phyloP scores from a whole-genome alignment of 2,329 filamentous ascomycete species.

The Alternaria triticimaculans region DNA sequence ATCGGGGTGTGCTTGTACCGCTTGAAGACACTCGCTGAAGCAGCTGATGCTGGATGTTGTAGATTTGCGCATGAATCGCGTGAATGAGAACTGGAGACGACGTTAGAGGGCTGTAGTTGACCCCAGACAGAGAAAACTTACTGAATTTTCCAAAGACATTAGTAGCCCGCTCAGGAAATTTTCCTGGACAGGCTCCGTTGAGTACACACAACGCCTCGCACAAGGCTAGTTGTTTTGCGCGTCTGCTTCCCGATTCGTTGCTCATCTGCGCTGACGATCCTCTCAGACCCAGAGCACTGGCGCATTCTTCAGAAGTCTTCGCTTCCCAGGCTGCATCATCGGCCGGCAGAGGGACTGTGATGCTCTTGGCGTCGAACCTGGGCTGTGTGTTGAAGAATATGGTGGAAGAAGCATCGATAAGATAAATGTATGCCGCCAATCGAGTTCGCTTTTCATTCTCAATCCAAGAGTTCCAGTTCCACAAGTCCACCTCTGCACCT shows the following conservation, averaged over 20 bases:
- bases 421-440: slow-evolving; percentile 68
- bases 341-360: slow-evolving; percentile 71
- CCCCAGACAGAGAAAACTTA: slow-evolving; percentile 9
- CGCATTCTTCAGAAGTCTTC: slow-evolving; percentile 63
- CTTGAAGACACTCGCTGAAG: slow-evolving; percentile 47
- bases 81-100: slow-evolving; percentile 66
- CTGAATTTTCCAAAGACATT: slow-evolving; percentile 75
- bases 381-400: slow-evolving; percentile 75
- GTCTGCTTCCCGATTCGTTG: slow-evolving; percentile 69
- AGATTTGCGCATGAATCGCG: slow-evolving; percentile 69
- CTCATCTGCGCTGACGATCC: slow-evolving; percentile 63
- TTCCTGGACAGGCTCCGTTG: slow-evolving; percentile 63
- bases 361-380: slow-evolving; percentile 68
- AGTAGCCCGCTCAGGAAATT: slow-evolving; percentile 69
- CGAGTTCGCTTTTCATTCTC: slow-evolving; percentile 74
- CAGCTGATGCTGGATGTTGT: slow-evolving; percentile 57
- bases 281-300: slow-evolving; percentile 68
- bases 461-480: slow-evolving; percentile 72
- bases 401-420: slow-evolving; percentile 69
- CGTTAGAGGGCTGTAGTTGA: slow-evolving; percentile 11
- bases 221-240: slow-evolving; percentile 70
- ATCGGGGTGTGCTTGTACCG: slow-evolving; percentile 63
- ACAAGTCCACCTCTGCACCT: slow-evolving; percentile 58
- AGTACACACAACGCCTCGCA: slow-evolving; percentile 67
- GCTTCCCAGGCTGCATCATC: slow-evolving; percentile 80